Conservation (phyloP, 164 flowering plant genomes). For the Warburgia ugandensis region DNA sequence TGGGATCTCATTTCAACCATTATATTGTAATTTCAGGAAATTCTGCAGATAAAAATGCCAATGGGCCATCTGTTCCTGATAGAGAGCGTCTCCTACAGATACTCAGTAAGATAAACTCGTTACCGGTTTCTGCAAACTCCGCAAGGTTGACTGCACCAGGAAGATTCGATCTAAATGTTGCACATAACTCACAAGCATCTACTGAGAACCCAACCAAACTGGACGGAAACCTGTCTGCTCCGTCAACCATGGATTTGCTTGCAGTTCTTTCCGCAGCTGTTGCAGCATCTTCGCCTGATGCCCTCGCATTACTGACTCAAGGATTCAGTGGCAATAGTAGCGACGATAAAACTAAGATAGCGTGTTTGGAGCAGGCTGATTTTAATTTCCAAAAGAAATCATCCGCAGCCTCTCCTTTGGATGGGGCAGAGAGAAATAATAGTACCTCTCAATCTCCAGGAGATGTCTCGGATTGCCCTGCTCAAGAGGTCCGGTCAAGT, state of each 20-base stretch:
- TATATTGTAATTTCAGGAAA: constrained; percentile 28
- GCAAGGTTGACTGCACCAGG: constrained; percentile 34
- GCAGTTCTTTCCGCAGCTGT: constrained; percentile 54
- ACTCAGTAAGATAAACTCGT: constrained; percentile 60
- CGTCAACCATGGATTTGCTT: constrained; percentile 60
- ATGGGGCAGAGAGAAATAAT: constrained; percentile 53
- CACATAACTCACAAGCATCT: constrained; percentile 22
- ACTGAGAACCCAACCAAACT: constrained; percentile 25
- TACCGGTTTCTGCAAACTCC: constrained; percentile 41
- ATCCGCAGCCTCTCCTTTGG: constrained; percentile 23
- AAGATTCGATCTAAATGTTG: constrained; percentile 21
- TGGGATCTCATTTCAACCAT: not conserved
- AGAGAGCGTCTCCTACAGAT: constrained; percentile 63
- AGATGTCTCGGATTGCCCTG: constrained; percentile 49
- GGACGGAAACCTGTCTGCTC: constrained; percentile 32
- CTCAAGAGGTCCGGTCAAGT: constrained; percentile 33
- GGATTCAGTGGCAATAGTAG: constrained; percentile 35
- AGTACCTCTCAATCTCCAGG: constrained; percentile 40
- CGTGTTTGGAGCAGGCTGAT: constrained; percentile 26
- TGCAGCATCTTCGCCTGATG: constrained; percentile 37
- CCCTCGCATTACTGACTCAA: constrained; percentile 34
- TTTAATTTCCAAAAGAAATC: constrained; percentile 24
- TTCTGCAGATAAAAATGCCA: constrained; percentile 24
- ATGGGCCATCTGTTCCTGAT: constrained; percentile 29
- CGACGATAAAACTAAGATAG: constrained; percentile 37